Base-by-base conservation (phyloP, 2,329 filamentous ascomycete species). In the Penicillium sp. region DNA sequence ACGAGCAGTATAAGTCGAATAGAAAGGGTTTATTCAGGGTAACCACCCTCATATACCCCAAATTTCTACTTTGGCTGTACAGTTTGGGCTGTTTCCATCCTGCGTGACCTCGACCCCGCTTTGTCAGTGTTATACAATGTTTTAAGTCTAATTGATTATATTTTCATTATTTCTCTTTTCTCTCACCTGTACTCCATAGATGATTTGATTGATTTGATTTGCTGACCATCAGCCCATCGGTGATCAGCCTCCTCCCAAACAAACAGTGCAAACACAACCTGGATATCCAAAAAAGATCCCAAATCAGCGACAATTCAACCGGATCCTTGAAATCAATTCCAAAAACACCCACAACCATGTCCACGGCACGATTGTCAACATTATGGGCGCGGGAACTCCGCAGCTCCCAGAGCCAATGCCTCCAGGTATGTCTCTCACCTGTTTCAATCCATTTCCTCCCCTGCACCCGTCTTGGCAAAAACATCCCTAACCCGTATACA, bases 251-350 rank as follows among this genome's bases (percentile, higher is more conserved):
- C 24, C 4, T 6, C 35, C 53, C 9, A 58, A 53, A 59, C 72
- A 74, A 75, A 75, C 73, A 70, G 44, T 73, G 70, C 72, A 74
- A 75, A 76, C 72, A 69, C 15, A 19, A 54, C 50, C 50, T 56
- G 35, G 26, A 62, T 56, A 42, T 49, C 60, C 62, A 59, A 60
- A 62, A 70, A 65, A 63, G 57, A 63, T 61, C 60, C 53, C 60
- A 53, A 59, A 53, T 60, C 58, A 50, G 13, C 9, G 17, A 22
- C 17, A 26, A 17, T n/a, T 17, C n/a, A 47, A 49, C 22, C 15
- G 5, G 51, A 13, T 54, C 17, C 17, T 28, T 10, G 17, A 24
- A n/a, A 57, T 51, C 17, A 58, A 45, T 38, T 28, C 62, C 30
- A 15, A 60, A 59, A 30, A 59, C 51, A 53, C 42, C 58, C 26